These are phyloP conservation scores for Cornus controversa DNA, from an alignment of 148 eudicot species.

Conservation along the genomic window DNA sequence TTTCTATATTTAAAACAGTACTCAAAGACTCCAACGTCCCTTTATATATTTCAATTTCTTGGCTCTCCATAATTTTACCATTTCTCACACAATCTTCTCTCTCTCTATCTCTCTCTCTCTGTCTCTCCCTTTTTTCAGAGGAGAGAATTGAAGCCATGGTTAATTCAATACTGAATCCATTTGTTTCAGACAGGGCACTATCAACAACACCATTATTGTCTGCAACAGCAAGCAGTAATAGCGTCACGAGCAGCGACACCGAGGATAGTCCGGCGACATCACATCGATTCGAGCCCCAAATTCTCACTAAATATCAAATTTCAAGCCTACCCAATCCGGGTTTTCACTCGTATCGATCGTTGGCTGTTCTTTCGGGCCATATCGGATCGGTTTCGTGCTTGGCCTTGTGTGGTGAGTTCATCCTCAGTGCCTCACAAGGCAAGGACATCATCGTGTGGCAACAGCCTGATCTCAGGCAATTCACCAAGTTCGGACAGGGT, in stretches of 20 bases:
- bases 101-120: neutral
- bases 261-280: conserved; percentile 39
- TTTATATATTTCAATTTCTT: neutral
- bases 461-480: conserved; percentile 70
- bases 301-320: conserved; percentile 14
- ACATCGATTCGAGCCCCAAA: conserved; percentile 16
- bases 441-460: conserved; percentile 93
- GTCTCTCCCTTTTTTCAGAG: neutral
- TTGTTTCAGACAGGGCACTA: neutral
- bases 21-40: neutral
- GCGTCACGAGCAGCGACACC: conserved; percentile 26
- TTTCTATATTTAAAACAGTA: too few relatives aligned
- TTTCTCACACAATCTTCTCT: too few relatives aligned
- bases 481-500: conserved; percentile 72
- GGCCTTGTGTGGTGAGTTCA: conserved; percentile 74
- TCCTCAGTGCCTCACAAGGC: conserved; percentile 82
- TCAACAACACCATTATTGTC: conserved; percentile 32
- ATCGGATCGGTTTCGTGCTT: conserved; percentile 70
- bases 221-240: conserved; percentile 18
- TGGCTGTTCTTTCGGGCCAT: conserved; percentile 64
- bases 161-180: neutral
- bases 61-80: neutral
- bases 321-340: conserved; percentile 12
- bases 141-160: neutral
- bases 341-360: conserved; percentile 41